Percentiles rank a stretch among this genome's conserved stretches.
phyloP scores from a whole-genome alignment of 2,329 filamentous ascomycete species.

The Ophiostoma tasmaniense region DNA sequence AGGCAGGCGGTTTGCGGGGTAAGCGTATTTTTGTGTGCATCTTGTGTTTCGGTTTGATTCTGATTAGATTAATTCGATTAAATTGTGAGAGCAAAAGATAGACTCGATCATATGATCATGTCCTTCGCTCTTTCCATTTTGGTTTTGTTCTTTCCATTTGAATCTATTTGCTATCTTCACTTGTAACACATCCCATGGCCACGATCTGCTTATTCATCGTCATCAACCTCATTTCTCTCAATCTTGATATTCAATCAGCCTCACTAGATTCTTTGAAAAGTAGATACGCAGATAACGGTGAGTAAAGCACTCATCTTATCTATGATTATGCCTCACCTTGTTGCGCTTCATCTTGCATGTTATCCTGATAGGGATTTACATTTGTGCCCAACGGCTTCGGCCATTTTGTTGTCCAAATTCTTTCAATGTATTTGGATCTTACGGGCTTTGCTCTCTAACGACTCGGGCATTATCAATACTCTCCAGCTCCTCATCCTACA shows the following conservation, averaged over 20 bases:
- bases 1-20: slow-evolving; percentile 3
- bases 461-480: neutral
- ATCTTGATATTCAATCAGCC: neutral
- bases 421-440: too few species aligned
- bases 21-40: neutral
- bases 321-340: neutral
- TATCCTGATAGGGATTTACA: neutral
- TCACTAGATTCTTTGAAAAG: too few species aligned
- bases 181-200: neutral
- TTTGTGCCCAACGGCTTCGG: neutral
- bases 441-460: neutral
- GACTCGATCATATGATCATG: neutral
- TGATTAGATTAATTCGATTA: neutral
- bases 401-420: too few species aligned
- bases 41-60: neutral
- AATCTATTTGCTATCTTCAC: neutral
- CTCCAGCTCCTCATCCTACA: neutral
- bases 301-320: neutral
- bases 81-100: neutral
- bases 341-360: neutral
- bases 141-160: neutral
- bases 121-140: neutral
- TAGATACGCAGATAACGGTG: too few species aligned
- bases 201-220: neutral
- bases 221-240: neutral